Evolutionary conservation across 129 eudicot species (phyloP).

Genomic region (Pseudognaphalium luteoalbum): DNA sequence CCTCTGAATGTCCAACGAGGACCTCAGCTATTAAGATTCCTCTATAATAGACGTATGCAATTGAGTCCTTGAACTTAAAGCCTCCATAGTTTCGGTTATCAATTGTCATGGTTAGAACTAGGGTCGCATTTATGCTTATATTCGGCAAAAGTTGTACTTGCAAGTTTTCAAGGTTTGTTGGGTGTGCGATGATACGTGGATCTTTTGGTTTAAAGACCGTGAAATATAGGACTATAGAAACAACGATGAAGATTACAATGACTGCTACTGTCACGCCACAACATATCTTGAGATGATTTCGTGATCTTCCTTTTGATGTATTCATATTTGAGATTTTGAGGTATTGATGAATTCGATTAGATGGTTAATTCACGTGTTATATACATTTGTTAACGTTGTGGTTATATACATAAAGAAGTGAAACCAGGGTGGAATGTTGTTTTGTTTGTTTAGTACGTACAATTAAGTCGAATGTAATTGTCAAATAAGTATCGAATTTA

Average conservation of each 20-base stretch:
- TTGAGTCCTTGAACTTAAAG: slow-evolving; percentile 37
- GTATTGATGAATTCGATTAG: neutral
- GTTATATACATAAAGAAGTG: slow-evolving; percentile 19
- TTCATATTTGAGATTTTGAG: slow-evolving; percentile 28
- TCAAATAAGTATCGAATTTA: no score
- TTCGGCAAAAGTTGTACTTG: slow-evolving; percentile 32
- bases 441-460: slow-evolving; percentile 24
- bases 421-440: slow-evolving; percentile 17
- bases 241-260: slow-evolving; percentile 23
- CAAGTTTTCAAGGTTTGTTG: slow-evolving; percentile 42
- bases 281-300: slow-evolving; percentile 39
- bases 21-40: slow-evolving; percentile 32
- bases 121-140: slow-evolving; percentile 42
- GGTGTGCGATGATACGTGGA: slow-evolving; percentile 39
- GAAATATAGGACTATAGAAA: slow-evolving; percentile 32
- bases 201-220: slow-evolving; percentile 38
- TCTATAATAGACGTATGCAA: slow-evolving; percentile 37
- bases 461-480: neutral
- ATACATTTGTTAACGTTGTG: neutral
- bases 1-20: slow-evolving; percentile 31
- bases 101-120: slow-evolving; percentile 32
- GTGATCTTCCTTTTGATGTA: slow-evolving; percentile 24
- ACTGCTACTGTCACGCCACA: slow-evolving; percentile 28
- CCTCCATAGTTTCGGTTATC: slow-evolving; percentile 40
- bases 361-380: neutral